Conservation (phyloP, 495 filamentous ascomycete species). For the Penicillium pulvis region DNA sequence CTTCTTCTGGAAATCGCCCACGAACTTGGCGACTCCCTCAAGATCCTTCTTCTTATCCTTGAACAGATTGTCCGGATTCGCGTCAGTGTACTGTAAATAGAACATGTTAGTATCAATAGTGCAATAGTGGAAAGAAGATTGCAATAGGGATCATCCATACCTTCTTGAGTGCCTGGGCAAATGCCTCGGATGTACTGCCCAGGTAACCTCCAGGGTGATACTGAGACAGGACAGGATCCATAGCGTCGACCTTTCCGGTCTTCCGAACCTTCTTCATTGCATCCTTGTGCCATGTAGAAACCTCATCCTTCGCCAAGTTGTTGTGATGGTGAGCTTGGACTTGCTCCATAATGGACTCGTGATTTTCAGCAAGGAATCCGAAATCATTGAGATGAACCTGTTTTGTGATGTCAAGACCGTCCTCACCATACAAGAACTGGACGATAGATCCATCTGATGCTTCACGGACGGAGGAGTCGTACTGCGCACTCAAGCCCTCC, state of each 20-base stretch:
- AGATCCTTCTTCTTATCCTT: conserved; percentile 70
- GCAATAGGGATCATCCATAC: conserved; percentile 30
- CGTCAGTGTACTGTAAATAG: conserved; percentile 65
- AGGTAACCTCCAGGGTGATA: conserved; percentile 75
- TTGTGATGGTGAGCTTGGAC: conserved; percentile 53
- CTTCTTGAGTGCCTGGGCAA: conserved; percentile 63
- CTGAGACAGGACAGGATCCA: conserved; percentile 74
- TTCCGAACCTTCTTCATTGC: conserved; percentile 79
- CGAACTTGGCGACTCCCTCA: conserved; percentile 58
- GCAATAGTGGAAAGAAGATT: neutral
- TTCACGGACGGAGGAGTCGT: conserved; percentile 92
- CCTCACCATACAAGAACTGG: conserved; percentile 96
- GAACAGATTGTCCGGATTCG: conserved; percentile 73
- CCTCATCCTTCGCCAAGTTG: conserved; percentile 54
- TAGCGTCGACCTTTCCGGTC: conserved; percentile 62
- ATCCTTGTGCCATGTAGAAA: conserved; percentile 62
- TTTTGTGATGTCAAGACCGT: conserved; percentile 91
- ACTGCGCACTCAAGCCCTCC: conserved; percentile 90
- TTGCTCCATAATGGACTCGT: conserved; percentile 55
- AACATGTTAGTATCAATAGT: conserved; percentile 23
- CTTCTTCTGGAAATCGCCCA: conserved; percentile 41
- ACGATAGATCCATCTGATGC: conserved; percentile 83
- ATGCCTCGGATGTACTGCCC: conserved; percentile 88
- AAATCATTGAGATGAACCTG: conserved; percentile 90
- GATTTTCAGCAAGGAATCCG: conserved; percentile 84